Base-by-base conservation (phyloP, 768 basidiomycete species). In the Myochromella boudieri region DNA sequence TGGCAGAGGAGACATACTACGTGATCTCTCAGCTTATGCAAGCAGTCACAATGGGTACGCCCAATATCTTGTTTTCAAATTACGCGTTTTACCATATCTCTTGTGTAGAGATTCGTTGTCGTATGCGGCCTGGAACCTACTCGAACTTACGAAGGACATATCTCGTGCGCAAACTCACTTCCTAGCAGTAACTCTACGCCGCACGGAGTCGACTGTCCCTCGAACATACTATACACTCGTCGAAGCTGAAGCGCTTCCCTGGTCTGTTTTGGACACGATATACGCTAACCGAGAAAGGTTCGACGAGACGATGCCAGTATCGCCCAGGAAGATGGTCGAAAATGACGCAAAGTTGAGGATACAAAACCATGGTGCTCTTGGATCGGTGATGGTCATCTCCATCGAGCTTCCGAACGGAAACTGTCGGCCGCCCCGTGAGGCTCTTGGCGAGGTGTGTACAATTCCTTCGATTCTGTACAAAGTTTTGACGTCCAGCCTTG, bases 341-440 rank as follows among this genome's bases (percentile, higher is more conserved):
- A 26, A 44, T 10, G 42, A 48, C 31, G 46, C 34, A 24, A 36
- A 37, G 31, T 11, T 12, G 20, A 48, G 51, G 26, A 48, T n/a
- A n/a, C n/a, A 52, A 25, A 34, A 26, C 17, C 34, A 52, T 8
- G 46, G 47, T 27, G 46, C 42, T 2, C 42, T 53, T 44, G 51
- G 46, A 21, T 49, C 47, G 37, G 51, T 48, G 14, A 33, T 45
- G 47, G 37, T 53, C 11, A n/a, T n/a, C 24, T 48, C 42, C 2
- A 44, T 49, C 11, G 46, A 53, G 22, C 17, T 48, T 17, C 42
- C 51, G 10, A 44, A 53, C 31, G 42, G 47, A n/a, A n/a, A 49
- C 36, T 44, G 41, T 39, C 22, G 37, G 22, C 26, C 47, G 27
- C 51, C 51, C 18, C 41, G 24, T 6, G 26, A 53, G 24, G 46